These are phyloP conservation scores for Lantana camara DNA, from an alignment of 257 asterid species.

Conservation along the genomic window DNA sequence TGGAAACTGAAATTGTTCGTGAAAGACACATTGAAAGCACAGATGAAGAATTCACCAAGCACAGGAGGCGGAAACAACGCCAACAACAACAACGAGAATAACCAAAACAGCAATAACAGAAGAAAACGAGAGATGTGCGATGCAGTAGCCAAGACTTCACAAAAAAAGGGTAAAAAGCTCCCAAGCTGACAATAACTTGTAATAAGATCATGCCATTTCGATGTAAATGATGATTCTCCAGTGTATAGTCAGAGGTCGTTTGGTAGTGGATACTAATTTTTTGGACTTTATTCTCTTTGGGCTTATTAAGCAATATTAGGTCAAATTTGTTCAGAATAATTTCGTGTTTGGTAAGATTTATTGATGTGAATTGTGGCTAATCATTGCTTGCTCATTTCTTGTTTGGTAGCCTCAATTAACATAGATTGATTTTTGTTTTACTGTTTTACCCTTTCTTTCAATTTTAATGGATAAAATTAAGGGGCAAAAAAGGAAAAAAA, in stretches of 20 bases:
- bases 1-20: constrained; percentile 84
- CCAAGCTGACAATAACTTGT: constrained; percentile 8
- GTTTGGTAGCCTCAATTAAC: too few species aligned
- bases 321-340: too few species aligned
- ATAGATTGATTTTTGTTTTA: too few species aligned
- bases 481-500: too few species aligned
- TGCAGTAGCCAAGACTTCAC: constrained; percentile 47
- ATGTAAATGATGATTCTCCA: constrained; percentile 25
- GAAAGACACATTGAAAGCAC: constrained; percentile 60
- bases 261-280: too few species aligned
- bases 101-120: constrained; percentile 47
- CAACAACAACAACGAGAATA: constrained; percentile 40
- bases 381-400: too few species aligned
- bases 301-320: too few species aligned
- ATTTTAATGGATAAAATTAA: too few species aligned
- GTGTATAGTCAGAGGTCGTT: constrained; percentile 22
- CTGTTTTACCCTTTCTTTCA: too few species aligned
- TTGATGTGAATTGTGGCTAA: too few species aligned
- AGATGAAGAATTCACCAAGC: constrained; percentile 51
- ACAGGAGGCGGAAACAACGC: constrained; percentile 36
- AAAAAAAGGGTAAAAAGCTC: constrained; percentile 54
- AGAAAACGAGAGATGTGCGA: constrained; percentile 57
- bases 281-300: too few species aligned
- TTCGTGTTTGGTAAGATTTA: too few species aligned
- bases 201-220: not conserved